Base-by-base conservation (phyloP, 108 stramenopile species). In the Nitzschia sp. region DNA sequence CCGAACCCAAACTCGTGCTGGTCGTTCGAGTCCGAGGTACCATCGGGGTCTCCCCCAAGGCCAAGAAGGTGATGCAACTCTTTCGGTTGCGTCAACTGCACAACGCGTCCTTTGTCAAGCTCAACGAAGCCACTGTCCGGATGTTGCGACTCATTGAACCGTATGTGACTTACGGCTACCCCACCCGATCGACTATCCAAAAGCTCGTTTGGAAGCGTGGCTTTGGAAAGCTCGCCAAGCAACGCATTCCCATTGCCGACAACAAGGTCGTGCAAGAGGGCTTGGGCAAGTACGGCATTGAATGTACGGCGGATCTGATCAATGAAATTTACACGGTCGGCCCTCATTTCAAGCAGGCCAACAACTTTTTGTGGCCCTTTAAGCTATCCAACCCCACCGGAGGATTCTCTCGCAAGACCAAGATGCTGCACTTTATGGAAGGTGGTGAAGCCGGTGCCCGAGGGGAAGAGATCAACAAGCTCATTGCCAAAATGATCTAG, bases 291-390 rank as follows among this genome's bases (percentile, higher is more conserved):
- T 66, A 73, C 71, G 96, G 89, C 32, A 90, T 98, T 72, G 71
- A 85, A 66, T 98, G 98, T 77, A 78, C 88, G 53, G 96, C 96
- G 52, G 96, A 97, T 66, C 77, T 98, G 60, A 85, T 98, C 69
- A 90, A 98, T 88, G 98, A 98, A 69, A 86, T 98, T 58, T 85
- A 68, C 97, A 98, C 98, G 33, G 96, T 96, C 45, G 99, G 99
- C 60, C 97, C 98, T 53, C 69, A 97, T 90, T 99, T 99, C 94
- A 98, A 98, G 95, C 75, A 91, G 71, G 98, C 95, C 72, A 96
- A 94, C 87, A 99, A 99, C 96, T 99, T 99, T 85, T 90, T 99
- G 76, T 99, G 99, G 99, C 97, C 99, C 30, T 96, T 98, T 94
- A 99, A 99, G 96, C 92, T 99, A 19, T 96, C 97, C 67, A 87